Evolutionary conservation across 139 green algal genomes (phyloP).

Genomic region (Chlorella sp.): DNA sequence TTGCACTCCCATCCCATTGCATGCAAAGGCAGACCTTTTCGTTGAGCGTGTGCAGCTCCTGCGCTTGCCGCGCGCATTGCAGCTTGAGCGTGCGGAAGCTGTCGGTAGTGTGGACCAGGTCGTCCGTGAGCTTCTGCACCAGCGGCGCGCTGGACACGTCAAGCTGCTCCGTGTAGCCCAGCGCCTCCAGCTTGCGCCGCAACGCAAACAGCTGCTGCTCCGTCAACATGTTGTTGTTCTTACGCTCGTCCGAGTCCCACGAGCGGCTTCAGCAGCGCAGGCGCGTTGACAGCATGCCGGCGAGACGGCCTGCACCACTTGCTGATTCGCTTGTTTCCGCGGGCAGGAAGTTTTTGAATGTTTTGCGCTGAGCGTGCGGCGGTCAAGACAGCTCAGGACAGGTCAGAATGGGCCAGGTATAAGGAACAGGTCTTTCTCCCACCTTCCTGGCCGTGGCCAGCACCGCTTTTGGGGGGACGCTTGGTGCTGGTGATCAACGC

Average conservation of each 20-base stretch:
- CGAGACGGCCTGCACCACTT: not conserved
- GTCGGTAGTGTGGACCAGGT: constrained; percentile 62
- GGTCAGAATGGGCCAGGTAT: not conserved
- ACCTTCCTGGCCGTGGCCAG: too few relatives aligned
- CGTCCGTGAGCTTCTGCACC: constrained; percentile 48
- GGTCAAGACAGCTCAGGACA: not conserved
- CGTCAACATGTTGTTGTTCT: not conserved
- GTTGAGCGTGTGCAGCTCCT: constrained; percentile 47
- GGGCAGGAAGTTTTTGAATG: not conserved
- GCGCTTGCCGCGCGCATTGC: constrained; percentile 32
- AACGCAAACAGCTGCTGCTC: constrained; percentile 12
- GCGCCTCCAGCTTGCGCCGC: constrained; percentile 47
- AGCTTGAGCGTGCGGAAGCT: constrained; percentile 50
- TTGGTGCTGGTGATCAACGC: too few relatives aligned
- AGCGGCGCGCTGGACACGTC: constrained; percentile 37
- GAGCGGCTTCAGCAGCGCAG: not conserved
- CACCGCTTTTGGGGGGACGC: too few relatives aligned
- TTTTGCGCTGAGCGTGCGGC: not conserved
- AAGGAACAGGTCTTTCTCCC: too few relatives aligned
- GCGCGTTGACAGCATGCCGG: not conserved
- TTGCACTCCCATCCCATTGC: too few relatives aligned
- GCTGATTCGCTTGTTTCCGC: not conserved
- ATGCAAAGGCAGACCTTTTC: constrained; percentile 31
- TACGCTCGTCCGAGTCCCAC: not conserved
- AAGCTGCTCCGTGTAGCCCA: constrained; percentile 47